Base-by-base conservation (phyloP, 1,284 basidiomycete genomes). In the Leccinum colubrinum region DNA sequence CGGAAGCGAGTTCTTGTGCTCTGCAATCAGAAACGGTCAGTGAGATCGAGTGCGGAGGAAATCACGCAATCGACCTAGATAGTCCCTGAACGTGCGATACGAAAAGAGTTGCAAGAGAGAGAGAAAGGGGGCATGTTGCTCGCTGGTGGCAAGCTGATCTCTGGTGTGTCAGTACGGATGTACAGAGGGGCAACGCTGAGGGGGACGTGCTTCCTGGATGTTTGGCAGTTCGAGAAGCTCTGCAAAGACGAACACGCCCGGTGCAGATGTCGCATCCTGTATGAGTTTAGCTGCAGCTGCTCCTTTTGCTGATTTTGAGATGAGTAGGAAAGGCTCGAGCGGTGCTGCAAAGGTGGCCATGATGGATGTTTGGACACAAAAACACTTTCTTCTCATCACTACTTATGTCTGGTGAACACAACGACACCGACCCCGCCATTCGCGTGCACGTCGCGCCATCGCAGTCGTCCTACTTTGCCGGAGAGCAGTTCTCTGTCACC, bases 401-500 rank as follows among this genome's bases (percentile, higher is more conserved):
- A 30, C 27, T 30, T 25, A 74, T 71, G 72, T 69, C 65, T n/a
- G 15, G 27, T 6, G 67, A 71, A 60, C 65, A 37, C 35, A 17
- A n/a, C 41, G 71, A 71, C 59, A 46, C 68, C 52, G 84, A 85
- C 61, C 76, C 83, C 22, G 78, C 80, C 43, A 82, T 91, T 9
- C 85, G 86, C 52, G 84, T 91, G 53, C 80, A 84, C 33, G 86
- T 90, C 27, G 82, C 87, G 0, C 95, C 95, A 3, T 82, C 89
- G 0, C 90, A 95, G 65, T 91, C 93, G 0, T 93, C 93, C 0
- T 97, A 92, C 78, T 98, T 96, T 74, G 94, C 95, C 1, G 95
- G 95, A 63, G 95, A 98, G 74, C 80, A 85, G 1, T 93, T 97
- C 75, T 81, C 86, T 6, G 93, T 93, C 15, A 89, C 86, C 4